Conservation (phyloP, 768 basidiomycete species). For the Russula sp. region DNA sequence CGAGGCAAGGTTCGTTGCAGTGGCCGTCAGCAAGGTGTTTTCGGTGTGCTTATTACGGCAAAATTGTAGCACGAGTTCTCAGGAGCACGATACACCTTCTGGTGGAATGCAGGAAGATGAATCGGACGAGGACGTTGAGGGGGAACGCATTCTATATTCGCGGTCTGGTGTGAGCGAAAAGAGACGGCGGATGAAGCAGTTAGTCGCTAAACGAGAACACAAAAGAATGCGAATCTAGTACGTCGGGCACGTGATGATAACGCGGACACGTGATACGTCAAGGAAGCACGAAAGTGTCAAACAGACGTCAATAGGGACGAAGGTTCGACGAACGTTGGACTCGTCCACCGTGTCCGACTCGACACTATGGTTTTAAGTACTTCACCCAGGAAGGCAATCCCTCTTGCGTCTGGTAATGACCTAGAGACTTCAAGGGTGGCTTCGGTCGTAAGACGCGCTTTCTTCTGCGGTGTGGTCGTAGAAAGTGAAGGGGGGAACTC, state of each 20-base stretch:
- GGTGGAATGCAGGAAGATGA: constrained; percentile 1
- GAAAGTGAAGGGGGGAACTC: constrained; percentile 73
- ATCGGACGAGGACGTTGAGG: background rate
- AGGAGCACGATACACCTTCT: constrained; percentile 1
- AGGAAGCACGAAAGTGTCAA: constrained; percentile 15
- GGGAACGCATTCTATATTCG: constrained; percentile 6
- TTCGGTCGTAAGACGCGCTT: constrained; percentile 70
- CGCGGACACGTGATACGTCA: constrained; percentile 26
- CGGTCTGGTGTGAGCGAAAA: constrained; percentile 11
- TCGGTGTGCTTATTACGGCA: background rate
- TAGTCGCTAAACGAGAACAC: constrained; percentile 8
- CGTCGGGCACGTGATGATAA: constrained; percentile 19
- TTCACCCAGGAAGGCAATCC: constrained; percentile 72
- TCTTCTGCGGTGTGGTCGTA: constrained; percentile 87
- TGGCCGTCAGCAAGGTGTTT: background rate
- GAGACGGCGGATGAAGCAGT: constrained; percentile 16
- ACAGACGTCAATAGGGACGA: constrained; percentile 27
- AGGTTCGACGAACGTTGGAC: background rate
- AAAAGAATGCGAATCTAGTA: constrained; percentile 4
- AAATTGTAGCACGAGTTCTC: background rate
- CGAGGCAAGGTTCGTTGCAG: constrained; percentile 18
- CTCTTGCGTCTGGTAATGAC: constrained; percentile 69
- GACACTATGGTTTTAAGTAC: constrained; percentile 57
- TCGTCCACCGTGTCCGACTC: background rate
- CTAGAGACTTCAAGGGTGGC: constrained; percentile 42